A percentile compares a stretch with the other conserved stretches of the same genome.
These are phyloP conservation scores for Citrus australasica DNA, from an alignment of 345 rosid species.

Conservation along the genomic window DNA sequence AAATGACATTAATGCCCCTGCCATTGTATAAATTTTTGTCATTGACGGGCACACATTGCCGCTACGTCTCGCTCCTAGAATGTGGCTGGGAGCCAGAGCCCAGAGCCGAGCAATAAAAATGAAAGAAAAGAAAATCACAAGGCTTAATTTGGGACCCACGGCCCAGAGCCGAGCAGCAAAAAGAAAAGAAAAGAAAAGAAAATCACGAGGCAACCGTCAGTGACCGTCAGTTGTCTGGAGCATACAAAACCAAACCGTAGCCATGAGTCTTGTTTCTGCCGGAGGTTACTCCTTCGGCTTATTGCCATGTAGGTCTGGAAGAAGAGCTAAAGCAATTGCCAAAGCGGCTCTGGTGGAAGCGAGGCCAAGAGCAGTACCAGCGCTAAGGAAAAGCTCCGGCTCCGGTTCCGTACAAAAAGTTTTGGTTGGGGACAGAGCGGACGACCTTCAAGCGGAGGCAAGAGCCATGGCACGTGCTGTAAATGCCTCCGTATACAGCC, in stretches of 20 bases:
- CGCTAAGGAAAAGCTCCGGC: constrained; percentile 5
- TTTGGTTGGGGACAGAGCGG: constrained; percentile 44
- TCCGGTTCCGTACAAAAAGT: constrained; percentile 15
- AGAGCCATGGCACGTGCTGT: constrained; percentile 80
- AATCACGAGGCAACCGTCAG: too few species aligned
- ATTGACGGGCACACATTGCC: too few species aligned
- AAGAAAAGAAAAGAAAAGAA: too few species aligned
- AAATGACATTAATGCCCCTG: too few species aligned
- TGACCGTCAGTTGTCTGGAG: too few species aligned
- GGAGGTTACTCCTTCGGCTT: neutral
- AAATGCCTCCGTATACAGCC: constrained; percentile 72
- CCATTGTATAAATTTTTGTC: too few species aligned
- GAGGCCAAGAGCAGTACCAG: constrained; percentile 10
- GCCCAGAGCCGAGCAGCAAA: too few species aligned
- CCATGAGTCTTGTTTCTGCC: neutral
- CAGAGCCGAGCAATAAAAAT: too few species aligned
- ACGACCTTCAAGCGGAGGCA: constrained; percentile 82
- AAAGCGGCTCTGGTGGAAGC: constrained; percentile 15
- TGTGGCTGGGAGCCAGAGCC: too few species aligned
- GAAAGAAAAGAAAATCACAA: too few species aligned
- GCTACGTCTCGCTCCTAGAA: too few species aligned
- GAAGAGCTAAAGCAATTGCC: neutral
- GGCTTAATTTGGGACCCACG: too few species aligned
- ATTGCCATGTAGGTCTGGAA: neutral
- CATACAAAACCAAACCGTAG: neutral